These are phyloP conservation scores for Leccinum subtestaceum DNA, from an alignment of 768 basidiomycete species.

Conservation along the genomic window DNA sequence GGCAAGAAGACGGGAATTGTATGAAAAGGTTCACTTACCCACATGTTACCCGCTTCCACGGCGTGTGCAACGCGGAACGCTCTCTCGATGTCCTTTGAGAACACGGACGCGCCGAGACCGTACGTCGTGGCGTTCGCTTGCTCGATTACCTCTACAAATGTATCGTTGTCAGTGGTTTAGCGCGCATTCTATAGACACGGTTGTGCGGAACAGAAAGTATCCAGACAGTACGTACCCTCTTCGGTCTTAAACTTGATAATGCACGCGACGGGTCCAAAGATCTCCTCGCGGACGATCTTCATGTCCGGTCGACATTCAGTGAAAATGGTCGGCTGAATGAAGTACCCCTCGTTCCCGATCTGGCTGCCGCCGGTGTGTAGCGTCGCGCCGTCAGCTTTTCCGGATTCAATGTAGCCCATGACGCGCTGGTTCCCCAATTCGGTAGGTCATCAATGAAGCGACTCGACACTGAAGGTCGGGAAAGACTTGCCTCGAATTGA, in stretches of 20 bases:
- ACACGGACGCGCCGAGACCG: slow-evolving; percentile 10
- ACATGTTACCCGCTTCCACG: slow-evolving; percentile 54
- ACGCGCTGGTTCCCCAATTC: slow-evolving; percentile 1
- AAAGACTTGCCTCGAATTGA: slow-evolving; percentile 5
- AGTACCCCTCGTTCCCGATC: slow-evolving; percentile 7
- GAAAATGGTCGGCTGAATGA: slow-evolving; percentile 14
- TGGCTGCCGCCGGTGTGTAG: slow-evolving; percentile 3
- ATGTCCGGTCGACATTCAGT: slow-evolving; percentile 6
- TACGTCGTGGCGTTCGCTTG: slow-evolving; percentile 11
- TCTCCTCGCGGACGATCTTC: slow-evolving; percentile 14
- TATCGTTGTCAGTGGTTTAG: background rate
- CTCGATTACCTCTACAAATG: slow-evolving; percentile 6
- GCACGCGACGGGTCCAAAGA: slow-evolving; percentile 13
- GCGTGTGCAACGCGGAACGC: slow-evolving; percentile 41
- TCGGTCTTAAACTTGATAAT: slow-evolving; percentile 9
- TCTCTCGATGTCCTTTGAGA: slow-evolving; percentile 28
- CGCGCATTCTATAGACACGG: background rate
- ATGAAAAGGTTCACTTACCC: slow-evolving; percentile 37
- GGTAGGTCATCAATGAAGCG: background rate
- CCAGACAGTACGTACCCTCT: background rate
- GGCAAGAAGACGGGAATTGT: background rate
- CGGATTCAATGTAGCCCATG: slow-evolving; percentile 13
- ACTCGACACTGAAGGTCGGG: no score
- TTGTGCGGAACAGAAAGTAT: background rate
- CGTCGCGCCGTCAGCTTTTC: slow-evolving; percentile 4